Percentiles rank a stretch among this genome's conserved stretches.
Conservation (phyloP, 148 eudicot genomes). For the Fagopyrum homotropicum region DNA sequence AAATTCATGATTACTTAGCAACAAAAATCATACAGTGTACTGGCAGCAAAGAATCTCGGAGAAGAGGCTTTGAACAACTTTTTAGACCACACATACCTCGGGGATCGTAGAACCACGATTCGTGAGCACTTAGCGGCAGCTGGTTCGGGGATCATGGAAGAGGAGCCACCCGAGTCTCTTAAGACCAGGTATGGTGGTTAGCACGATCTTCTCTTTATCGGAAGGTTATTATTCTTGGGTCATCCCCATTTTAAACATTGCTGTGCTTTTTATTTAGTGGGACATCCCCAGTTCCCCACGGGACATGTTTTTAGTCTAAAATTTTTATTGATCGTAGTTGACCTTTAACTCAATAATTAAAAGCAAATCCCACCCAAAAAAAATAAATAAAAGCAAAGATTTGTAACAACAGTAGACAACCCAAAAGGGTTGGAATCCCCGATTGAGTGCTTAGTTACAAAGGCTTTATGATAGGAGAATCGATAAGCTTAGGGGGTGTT, state of each 20-base stretch:
- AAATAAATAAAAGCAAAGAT: not conserved
- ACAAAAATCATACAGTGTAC: slow-evolving; percentile 44
- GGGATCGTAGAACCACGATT: slow-evolving; percentile 81
- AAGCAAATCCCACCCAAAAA: not conserved
- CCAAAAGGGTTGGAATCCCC: not conserved
- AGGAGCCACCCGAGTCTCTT: slow-evolving; percentile 80
- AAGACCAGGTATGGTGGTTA: slow-evolving; percentile 76
- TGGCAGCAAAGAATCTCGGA: slow-evolving; percentile 85
- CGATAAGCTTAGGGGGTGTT: not conserved
- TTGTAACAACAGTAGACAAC: not conserved
- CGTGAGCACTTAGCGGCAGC: slow-evolving; percentile 60
- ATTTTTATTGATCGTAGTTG: not conserved
- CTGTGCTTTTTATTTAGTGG: not conserved
- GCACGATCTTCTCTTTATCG: not conserved
- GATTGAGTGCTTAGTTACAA: not conserved
- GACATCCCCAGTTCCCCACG: not conserved
- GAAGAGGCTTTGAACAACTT: slow-evolving; percentile 63
- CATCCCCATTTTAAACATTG: not conserved
- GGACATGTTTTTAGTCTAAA: not conserved
- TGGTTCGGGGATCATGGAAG: slow-evolving; percentile 96
- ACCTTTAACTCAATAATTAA: not conserved
- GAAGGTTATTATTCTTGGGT: not conserved
- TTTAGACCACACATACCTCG: slow-evolving; percentile 83
- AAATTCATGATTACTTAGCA: not conserved
- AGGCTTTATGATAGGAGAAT: not conserved